phyloP scores from a whole-genome alignment of 1,284 basidiomycete genomes.

The Cryptococcus deneoformans region DNA sequence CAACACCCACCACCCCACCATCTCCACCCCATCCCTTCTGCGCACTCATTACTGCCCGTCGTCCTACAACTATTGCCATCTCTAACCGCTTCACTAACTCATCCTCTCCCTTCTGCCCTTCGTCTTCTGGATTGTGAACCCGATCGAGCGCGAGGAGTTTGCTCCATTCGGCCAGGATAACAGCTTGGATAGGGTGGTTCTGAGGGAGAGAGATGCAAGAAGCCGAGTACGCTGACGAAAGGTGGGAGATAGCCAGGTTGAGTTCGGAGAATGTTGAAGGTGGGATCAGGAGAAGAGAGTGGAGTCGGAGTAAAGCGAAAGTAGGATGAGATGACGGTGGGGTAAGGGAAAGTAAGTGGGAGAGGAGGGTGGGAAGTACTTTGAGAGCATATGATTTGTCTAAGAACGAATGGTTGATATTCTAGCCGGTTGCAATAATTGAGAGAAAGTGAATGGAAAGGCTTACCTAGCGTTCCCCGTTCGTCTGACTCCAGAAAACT shows the following conservation, averaged over 20 bases:
- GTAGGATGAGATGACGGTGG: constrained; percentile 69
- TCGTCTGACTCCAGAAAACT: constrained; percentile 69
- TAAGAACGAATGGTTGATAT: background rate
- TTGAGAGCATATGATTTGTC: constrained; percentile 54
- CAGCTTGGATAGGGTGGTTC: constrained; percentile 74
- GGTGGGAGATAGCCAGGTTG: constrained; percentile 54
- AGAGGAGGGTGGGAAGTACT: constrained; percentile 55
- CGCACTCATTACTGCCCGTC: constrained; percentile 55
- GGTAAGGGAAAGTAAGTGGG: constrained; percentile 61
- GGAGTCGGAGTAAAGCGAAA: constrained; percentile 66
- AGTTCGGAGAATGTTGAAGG: constrained; percentile 16
- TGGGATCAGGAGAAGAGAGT: constrained; percentile 43
- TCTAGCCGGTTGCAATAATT: too few relatives aligned
- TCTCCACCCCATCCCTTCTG: constrained; percentile 41
- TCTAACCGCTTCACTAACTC: constrained; percentile 59
- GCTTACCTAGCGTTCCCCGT: constrained; percentile 52
- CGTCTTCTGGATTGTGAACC: background rate
- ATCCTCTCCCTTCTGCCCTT: background rate
- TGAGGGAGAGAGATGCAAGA: constrained; percentile 53
- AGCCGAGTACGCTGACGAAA: constrained; percentile 60
- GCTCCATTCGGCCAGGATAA: constrained; percentile 74
- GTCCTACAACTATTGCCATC: constrained; percentile 62
- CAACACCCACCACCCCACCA: constrained; percentile 41
- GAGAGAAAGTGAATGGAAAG: background rate
- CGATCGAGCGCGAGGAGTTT: constrained; percentile 58